Evolutionary conservation across 2,329 filamentous ascomycete genomes (phyloP).

Genomic region (Ophiocordyceps unilateralis): DNA sequence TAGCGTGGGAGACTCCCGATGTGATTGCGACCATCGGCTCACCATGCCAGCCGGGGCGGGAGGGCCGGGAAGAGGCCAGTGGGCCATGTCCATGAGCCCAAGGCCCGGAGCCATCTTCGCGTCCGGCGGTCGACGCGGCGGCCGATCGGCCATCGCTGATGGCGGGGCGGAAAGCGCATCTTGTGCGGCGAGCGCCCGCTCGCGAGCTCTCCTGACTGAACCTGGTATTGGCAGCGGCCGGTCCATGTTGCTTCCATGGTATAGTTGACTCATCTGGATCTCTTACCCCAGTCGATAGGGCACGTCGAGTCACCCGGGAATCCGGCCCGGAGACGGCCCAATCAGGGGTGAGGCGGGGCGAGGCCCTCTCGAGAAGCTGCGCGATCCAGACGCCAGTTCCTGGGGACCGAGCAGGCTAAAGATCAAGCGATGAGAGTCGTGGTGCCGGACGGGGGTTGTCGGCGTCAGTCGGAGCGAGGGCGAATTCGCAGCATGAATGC

Average conservation of each 20-base stretch:
- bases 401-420: not conserved
- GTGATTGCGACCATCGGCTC: not conserved
- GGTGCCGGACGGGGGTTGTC: slow-evolving; percentile 7
- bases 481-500: slow-evolving; percentile 9
- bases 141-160: slow-evolving; percentile 6
- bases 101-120: slow-evolving; percentile 12
- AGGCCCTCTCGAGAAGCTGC: slow-evolving; percentile 1
- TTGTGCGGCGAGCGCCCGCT: slow-evolving; percentile 27
- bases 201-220: slow-evolving; percentile 37
- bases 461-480: slow-evolving; percentile 7
- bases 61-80: slow-evolving; percentile 34
- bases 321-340: slow-evolving; percentile 2
- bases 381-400: not conserved
- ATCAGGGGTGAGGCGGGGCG: not conserved
- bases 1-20: not conserved
- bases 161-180: not conserved
- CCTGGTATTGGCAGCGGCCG: slow-evolving; percentile 23
- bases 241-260: slow-evolving; percentile 38
- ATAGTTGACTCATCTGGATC: slow-evolving; percentile 34
- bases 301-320: slow-evolving; percentile 6
- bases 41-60: not conserved
- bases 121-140: slow-evolving; percentile 9
- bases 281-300: not conserved
- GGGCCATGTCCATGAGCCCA: slow-evolving; percentile 32
- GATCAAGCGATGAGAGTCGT: slow-evolving; percentile 2